These are phyloP conservation scores for Quercus robur DNA, from an alignment of 306 rosid species.

Conservation along the genomic window DNA sequence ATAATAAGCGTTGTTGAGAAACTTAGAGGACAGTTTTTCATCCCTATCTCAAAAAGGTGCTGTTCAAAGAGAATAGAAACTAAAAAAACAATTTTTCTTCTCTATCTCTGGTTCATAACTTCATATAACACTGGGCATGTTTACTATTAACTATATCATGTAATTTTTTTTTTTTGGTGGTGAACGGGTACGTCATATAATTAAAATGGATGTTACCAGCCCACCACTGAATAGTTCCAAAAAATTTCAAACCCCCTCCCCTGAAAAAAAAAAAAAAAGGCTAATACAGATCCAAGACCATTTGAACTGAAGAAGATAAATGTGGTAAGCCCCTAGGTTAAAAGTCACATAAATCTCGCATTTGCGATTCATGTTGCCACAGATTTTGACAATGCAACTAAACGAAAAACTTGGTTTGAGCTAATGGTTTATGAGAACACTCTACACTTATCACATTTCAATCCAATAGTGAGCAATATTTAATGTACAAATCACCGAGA, in stretches of 20 bases:
- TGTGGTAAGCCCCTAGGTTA: not conserved
- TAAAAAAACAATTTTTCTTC: too few relatives aligned
- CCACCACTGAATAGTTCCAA: not conserved
- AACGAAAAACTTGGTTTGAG: not conserved
- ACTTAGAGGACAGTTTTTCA: too few relatives aligned
- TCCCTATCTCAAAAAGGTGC: not conserved
- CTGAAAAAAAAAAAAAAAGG: too few relatives aligned
- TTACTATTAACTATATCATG: too few relatives aligned
- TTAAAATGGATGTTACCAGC: not conserved
- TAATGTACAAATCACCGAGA: not conserved
- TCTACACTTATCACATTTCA: not conserved
- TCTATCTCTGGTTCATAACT: too few relatives aligned
- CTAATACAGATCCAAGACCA: not conserved
- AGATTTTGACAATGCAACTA: not conserved
- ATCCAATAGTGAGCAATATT: not conserved
- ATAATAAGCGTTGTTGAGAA: not conserved
- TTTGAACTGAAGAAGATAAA: not conserved
- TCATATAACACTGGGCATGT: too few relatives aligned
- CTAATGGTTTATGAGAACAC: not conserved
- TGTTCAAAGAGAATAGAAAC: not conserved
- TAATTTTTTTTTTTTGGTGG: too few relatives aligned
- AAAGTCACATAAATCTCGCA: not conserved
- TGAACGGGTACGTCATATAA: too few relatives aligned
- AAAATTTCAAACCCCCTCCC: not conserved
- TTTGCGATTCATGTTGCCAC: not conserved